Evolutionary conservation across 345 rosid species (phyloP), one percentile per base, ranked within the genome.

Genomic region (Eucalyptus coolabah): DNA sequence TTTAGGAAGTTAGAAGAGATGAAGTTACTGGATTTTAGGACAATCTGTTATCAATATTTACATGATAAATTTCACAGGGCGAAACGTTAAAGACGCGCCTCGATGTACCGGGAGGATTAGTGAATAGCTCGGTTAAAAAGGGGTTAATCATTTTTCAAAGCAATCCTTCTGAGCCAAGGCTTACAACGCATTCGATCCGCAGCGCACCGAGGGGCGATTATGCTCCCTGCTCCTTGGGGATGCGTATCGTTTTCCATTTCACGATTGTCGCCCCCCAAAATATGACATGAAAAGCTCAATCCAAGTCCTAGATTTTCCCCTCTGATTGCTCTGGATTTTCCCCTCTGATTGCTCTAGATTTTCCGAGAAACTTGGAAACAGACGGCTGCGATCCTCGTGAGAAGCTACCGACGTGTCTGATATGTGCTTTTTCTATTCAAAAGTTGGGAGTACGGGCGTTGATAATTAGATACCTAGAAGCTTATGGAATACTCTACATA

Each of bases 51-150:
- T 56, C 63, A 19, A 77, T 72, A 72, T 77, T 37, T 77, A 37
- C 28, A 40, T 0, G 28, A 77, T 21, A 37, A 37, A 37, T 77
- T 77, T 37, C 45, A 21, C 45, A 6, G 28, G 0, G 83, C 14
- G 14, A 18, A 34, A 28, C 0, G 32, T 12, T 6, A 60, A 60
- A 69, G 9, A 12, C 4, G 10, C 2, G 42, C 9, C 42, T n/a
- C 12, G 23, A 67, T 0, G 67, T 60, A 1, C 12, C 0, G 18
- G 12, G 23, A 69, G 13, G 42, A 34, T 0, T 1, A 34, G 44
- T 1, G 26, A 34, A 10, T 34, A 34, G 26, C 81, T 34, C 13
- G 0, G 7, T 18, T 77, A 77, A 37, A 18, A 19, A 37, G 47
- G 47, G 15, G 45, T 72, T 19, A 72, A 37, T 72, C 23, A 26